Base-by-base conservation (phyloP, 1,284 basidiomycete genomes). In the Irpex lacteus region DNA sequence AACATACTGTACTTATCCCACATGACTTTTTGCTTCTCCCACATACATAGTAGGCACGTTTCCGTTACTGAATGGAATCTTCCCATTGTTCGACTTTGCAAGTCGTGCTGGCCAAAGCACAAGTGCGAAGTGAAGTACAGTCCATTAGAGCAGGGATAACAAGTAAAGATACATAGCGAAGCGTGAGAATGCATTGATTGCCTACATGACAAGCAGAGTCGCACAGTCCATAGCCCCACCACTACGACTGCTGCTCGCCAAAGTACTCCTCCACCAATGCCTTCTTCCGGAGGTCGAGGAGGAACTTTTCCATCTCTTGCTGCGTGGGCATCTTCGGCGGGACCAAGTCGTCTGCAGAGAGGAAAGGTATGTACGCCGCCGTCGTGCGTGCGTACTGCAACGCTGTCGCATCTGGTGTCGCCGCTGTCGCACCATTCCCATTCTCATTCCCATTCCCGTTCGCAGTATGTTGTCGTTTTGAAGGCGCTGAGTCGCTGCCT, bases 241-340 rank as follows among this genome's bases (percentile, higher is more conserved):
- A n/a, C n/a, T 44, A 38, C 34, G 56, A 54, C 55, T 64, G 54
- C 66, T 71, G 69, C 53, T 76, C 70, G 11, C 84, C 85, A 66
- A 86, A 84, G 74, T 91, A 92, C 78, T 97, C 94, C 68, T 94
- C 90, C 63, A 96, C 85, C 60, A 98, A 75, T 15, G 90, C 90
- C 75, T 88, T 83, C 80, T 98, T 98, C 73, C 92, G 82, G 68
- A 95, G 79, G 49, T 84, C 85, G 63, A 98, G 82, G 62, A 98
- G 75, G 21, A 91, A 85, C 37, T 78, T 76, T 73, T 95, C 94
- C 86, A 95, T 91, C 77, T 96, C 92, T 60, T 88, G 85, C 58
- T 83, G 80, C 1, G 84, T 87, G 2, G 93, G 90, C 76, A 96
- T 76, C 70, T 85, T 87, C 0, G 94, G 95, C 40, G 89, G 85